Base-by-base conservation (phyloP, 768 basidiomycete species). In the Rhizopogon vinicolor region DNA sequence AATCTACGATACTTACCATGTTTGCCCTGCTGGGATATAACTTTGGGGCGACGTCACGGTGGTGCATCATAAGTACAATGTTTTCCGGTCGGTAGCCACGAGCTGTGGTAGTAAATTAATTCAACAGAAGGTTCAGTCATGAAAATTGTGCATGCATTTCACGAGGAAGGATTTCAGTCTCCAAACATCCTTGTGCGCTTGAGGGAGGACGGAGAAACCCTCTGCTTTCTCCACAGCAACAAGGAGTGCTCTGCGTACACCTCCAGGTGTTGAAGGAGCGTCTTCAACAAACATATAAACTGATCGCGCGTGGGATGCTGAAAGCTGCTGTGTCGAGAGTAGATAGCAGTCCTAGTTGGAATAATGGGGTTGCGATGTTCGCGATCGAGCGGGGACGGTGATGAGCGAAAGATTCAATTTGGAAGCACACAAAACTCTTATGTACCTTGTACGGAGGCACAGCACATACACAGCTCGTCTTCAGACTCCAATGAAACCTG, bases 1-100 rank as follows among this genome's bases (percentile, higher is more conserved):
- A 33, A 33, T 13, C 14, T 3, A 14, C 9, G 9, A 29, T 41
- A 5, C 57, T 55, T 7, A 58, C 57, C 4, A 58, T 58, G 4
- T 58, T 58, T 12, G 0, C 2, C 5, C 18, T 41, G 6, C 54
- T 58, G 3, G 57, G 57, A 35, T 31, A 46, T 19, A 41, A 35
- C 1, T 44, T 2, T 29, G 6, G 14, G 7, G 0, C 7, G 35
- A 41, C 42, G 19, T 10, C 18, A 0, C n/a, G 10, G 7, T 25
- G 14, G 12, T 58, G 54, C 18, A 58, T 55, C 57, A 58, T 58
- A 2, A 44, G 18, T 25, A 58, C 33, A 14, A 58, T 49, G n/a
- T 58, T 44, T 41, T 56, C 9, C 2, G 41, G 10, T 18, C 3
- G 8, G 33, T 55, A 58, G 39, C 41, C 33, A 41, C 37, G 43